phyloP scores from a whole-genome alignment of 768 basidiomycete genomes.

The Amanita jacksonii region DNA sequence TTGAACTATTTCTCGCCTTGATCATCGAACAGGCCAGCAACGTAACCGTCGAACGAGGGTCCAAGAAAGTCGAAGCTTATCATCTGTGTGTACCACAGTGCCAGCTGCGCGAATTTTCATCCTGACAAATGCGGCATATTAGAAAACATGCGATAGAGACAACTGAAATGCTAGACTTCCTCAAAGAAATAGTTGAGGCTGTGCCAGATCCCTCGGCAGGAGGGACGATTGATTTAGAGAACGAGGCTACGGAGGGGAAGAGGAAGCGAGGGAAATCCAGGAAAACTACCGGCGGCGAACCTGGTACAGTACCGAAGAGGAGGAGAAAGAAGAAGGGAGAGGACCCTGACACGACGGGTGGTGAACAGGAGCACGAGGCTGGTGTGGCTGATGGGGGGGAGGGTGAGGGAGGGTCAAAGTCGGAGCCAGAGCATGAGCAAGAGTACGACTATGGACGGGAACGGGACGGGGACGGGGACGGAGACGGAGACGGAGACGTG shows the following conservation, averaged over 20 bases:
- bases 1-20: conserved; percentile 84
- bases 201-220: conserved; percentile 85
- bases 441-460: conserved; percentile 12
- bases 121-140: conserved; percentile 5
- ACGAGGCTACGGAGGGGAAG: conserved; percentile 45
- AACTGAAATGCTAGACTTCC: conserved; percentile 85
- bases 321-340: conserved; percentile 40
- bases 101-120: too few relatives aligned
- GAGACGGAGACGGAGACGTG: conserved; percentile 13
- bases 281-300: conserved; percentile 26
- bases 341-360: conserved; percentile 25
- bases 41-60: conserved; percentile 67
- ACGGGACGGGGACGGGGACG: conserved; percentile 1
- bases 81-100: conserved; percentile 66
- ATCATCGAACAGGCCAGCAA: conserved; percentile 78
- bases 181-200: conserved; percentile 81
- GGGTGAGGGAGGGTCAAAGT: conserved; percentile 18
- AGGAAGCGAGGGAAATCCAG: conserved; percentile 54
- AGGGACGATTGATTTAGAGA: conserved; percentile 65
- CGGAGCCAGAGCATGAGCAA: conserved; percentile 18
- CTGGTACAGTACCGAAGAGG: conserved; percentile 31
- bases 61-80: conserved; percentile 87
- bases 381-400: conserved; percentile 11
- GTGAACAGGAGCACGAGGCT: conserved; percentile 18
- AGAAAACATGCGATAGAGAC: conserved; percentile 92